Conservation (phyloP, 768 basidiomycete species). For the Rhizopogon vesiculosus region DNA sequence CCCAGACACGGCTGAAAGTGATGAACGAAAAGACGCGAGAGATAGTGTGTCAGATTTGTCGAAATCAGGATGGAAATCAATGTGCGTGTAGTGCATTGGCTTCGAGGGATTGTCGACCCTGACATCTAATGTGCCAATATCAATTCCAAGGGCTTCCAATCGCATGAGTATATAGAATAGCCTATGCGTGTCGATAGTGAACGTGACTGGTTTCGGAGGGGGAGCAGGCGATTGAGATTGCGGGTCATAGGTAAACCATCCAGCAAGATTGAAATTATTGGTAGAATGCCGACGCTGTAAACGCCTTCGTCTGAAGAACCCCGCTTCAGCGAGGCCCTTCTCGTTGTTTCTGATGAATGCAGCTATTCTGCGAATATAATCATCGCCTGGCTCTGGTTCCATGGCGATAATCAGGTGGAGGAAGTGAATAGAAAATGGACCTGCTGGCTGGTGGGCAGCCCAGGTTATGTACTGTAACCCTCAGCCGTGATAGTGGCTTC, state of each 20-base stretch:
- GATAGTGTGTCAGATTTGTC: constrained; percentile 76
- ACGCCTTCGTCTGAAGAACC: constrained; percentile 45
- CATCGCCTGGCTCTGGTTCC: constrained; percentile 65
- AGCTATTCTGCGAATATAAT: constrained; percentile 66
- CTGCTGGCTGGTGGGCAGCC: constrained; percentile 1
- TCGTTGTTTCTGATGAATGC: constrained; percentile 72
- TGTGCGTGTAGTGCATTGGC: constrained; percentile 70
- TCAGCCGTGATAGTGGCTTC: neutral
- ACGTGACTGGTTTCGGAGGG: constrained; percentile 54
- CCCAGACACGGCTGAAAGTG: constrained; percentile 69
- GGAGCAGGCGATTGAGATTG: constrained; percentile 26
- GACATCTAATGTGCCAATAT: constrained; percentile 78
- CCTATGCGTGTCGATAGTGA: constrained; percentile 73
- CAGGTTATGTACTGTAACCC: neutral
- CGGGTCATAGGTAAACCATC: constrained; percentile 43
- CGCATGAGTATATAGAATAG: constrained; percentile 88
- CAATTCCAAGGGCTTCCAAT: constrained; percentile 73
- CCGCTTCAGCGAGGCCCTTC: constrained; percentile 64
- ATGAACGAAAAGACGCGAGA: constrained; percentile 69
- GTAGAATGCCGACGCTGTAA: constrained; percentile 27
- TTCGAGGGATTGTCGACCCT: constrained; percentile 67
- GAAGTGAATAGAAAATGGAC: constrained; percentile 13
- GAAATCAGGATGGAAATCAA: constrained; percentile 35
- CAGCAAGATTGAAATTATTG: constrained; percentile 50
- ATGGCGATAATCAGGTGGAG: constrained; percentile 20